phyloP scores from a whole-genome alignment of 805 yeast species.

The Saccharomyces eubayanus region DNA sequence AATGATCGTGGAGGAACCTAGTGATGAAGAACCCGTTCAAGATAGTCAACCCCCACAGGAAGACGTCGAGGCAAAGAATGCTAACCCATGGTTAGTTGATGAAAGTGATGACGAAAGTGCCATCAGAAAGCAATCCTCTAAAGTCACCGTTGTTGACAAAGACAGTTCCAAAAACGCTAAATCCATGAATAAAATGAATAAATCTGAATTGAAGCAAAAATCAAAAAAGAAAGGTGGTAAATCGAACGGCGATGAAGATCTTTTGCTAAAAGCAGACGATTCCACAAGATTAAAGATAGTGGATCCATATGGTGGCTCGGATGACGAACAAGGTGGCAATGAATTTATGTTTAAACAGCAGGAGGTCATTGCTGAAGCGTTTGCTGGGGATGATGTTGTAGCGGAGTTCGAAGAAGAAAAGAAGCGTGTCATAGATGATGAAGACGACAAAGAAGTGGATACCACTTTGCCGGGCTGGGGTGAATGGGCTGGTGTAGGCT shows the following conservation, averaged over 20 bases:
- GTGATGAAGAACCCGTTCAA: constrained; percentile 7
- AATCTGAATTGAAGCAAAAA: constrained; percentile 22
- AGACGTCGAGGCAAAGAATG: constrained; percentile 17
- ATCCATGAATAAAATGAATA: constrained; percentile 37
- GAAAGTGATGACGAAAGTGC: constrained; percentile 23
- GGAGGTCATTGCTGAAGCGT: constrained; percentile 80
- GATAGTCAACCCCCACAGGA: constrained; percentile 2
- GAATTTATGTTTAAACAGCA: constrained; percentile 61
- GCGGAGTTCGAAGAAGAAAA: constrained; percentile 72
- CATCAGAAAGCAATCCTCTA: constrained; percentile 34
- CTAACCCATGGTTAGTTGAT: constrained; percentile 46
- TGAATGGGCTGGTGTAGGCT: constrained; percentile 78
- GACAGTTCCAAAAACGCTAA: constrained; percentile 44
- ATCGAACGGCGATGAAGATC: constrained; percentile 34
- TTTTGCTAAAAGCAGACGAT: constrained; percentile 36
- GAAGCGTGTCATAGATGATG: constrained; percentile 53
- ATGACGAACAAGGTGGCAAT: constrained; percentile 35
- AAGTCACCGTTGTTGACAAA: constrained; percentile 41
- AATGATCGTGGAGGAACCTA: constrained; percentile 3
- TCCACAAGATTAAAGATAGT: constrained; percentile 45
- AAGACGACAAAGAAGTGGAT: constrained; percentile 82
- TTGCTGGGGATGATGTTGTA: constrained; percentile 95
- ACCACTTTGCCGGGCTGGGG: constrained; percentile 96
- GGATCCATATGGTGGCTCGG: constrained; percentile 43
- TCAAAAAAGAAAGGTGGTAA: constrained; percentile 16